These are phyloP conservation scores for Colletotrichum orbiculare DNA, from an alignment of 2,329 filamentous ascomycete genomes.

Conservation along the genomic window DNA sequence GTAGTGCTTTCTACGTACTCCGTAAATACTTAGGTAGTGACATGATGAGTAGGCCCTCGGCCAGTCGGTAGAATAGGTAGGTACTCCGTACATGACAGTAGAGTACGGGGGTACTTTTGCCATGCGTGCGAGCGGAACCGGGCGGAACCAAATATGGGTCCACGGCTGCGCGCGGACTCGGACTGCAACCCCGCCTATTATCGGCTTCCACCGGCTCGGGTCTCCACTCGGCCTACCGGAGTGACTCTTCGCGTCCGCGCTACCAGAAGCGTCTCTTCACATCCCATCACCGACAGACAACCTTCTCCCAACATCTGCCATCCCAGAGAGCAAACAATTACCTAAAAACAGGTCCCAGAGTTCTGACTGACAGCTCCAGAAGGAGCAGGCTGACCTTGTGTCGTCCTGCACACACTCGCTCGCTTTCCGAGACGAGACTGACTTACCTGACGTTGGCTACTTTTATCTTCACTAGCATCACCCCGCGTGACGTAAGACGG, in stretches of 20 bases:
- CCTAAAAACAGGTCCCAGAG: conserved; percentile 28
- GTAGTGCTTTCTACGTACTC: no score
- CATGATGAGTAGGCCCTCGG: no score
- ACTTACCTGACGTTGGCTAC: no score
- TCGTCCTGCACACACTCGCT: neutral
- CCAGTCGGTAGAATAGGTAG: no score
- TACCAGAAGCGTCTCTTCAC: neutral
- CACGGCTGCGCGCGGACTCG: conserved; percentile 21
- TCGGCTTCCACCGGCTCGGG: conserved; percentile 35
- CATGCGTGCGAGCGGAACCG: no score
- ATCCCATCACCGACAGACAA: neutral
- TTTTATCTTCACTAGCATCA: conserved; percentile 8
- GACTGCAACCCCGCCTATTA: conserved; percentile 32
- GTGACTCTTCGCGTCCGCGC: neutral
- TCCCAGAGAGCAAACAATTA: conserved; percentile 18
- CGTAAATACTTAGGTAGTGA: no score
- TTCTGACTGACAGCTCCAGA: conserved; percentile 3
- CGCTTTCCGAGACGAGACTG: no score
- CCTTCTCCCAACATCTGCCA: neutral
- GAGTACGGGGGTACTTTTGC: no score
- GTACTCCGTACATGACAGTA: no score
- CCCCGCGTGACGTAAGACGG: conserved; percentile 30
- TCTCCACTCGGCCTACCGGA: neutral
- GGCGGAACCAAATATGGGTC: no score
- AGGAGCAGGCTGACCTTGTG: neutral